phyloP scores from a whole-genome alignment of 257 asterid genomes.

The Fraxinus anomala region DNA sequence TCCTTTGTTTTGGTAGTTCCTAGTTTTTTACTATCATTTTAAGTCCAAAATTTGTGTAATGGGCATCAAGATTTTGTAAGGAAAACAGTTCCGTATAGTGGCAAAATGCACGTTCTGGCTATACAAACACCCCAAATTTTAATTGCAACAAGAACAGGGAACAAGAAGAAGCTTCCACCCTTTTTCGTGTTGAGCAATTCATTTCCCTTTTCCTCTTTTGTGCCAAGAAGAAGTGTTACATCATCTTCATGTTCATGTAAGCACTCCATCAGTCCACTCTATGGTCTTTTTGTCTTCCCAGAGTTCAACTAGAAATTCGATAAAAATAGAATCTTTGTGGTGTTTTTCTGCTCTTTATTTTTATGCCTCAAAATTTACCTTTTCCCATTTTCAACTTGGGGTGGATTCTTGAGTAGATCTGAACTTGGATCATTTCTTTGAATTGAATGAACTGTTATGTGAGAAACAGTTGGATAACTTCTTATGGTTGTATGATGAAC shows the following conservation, averaged over 20 bases:
- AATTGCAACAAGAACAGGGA: slow-evolving; percentile 28
- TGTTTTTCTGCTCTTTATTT: neutral
- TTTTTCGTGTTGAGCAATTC: slow-evolving; percentile 22
- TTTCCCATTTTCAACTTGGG: neutral
- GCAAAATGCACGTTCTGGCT: slow-evolving; percentile 54
- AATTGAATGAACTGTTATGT: neutral
- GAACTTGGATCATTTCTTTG: neutral
- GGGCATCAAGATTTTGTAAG: slow-evolving; percentile 20
- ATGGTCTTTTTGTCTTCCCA: neutral
- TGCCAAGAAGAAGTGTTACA: slow-evolving; percentile 26
- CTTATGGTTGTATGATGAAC: neutral
- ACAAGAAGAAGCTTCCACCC: slow-evolving; percentile 16
- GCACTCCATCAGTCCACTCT: slow-evolving; percentile 4
- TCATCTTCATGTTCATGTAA: slow-evolving; percentile 26
- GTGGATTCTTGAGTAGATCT: neutral
- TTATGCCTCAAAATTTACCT: neutral
- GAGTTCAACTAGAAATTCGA: neutral
- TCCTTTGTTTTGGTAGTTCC: neutral
- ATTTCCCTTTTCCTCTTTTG: slow-evolving; percentile 20
- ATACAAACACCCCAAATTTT: slow-evolving; percentile 43
- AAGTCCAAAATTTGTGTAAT: slow-evolving; percentile 12
- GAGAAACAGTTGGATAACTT: neutral
- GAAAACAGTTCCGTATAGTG: slow-evolving; percentile 5
- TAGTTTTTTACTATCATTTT: neutral
- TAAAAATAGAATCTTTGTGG: neutral